A percentile compares a stretch with the other conserved stretches of the same genome.
Conservation (phyloP, 106 monocot genomes). For the Platanthera zijinensis region DNA sequence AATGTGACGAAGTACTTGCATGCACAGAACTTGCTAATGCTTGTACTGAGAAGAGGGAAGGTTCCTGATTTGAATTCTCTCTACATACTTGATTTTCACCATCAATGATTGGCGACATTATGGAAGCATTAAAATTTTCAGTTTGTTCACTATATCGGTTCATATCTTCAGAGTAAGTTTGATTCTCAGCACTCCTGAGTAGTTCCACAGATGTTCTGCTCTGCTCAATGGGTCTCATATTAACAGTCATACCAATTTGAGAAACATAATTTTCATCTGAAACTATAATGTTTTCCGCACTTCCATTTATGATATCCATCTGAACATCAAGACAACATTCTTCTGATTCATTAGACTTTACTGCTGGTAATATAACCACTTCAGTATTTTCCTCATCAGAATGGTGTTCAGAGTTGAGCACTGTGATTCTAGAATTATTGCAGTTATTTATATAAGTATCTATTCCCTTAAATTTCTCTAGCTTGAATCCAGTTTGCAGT, state of each 20-base stretch:
- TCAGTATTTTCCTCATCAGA: conserved; percentile 12
- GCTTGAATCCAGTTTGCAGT: conserved; percentile 30
- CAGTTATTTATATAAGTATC: conserved; percentile 1
- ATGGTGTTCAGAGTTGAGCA: background rate
- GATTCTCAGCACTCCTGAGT: conserved; percentile 9
- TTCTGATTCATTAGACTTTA: background rate
- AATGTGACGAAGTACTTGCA: background rate
- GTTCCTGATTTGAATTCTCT: conserved; percentile 8
- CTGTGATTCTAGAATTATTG: conserved; percentile 1
- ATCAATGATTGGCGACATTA: background rate
- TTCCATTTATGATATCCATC: conserved; percentile 4
- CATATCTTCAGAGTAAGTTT: background rate
- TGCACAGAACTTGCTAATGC: background rate
- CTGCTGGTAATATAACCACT: background rate
- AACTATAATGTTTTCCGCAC: background rate
- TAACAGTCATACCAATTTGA: background rate
- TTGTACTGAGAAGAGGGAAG: background rate
- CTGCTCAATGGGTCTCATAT: conserved; percentile 1
- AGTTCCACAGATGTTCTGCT: background rate
- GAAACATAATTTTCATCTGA: conserved; percentile 2
- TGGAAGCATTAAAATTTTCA: background rate
- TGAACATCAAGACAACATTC: conserved; percentile 11
- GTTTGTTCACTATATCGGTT: background rate
- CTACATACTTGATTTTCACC: conserved; percentile 1
- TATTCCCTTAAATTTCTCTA: conserved; percentile 24